Percentiles rank a stretch among this genome's conserved stretches.
phyloP scores from a whole-genome alignment of 805 yeast species.

The Zygotorulaspora sp. region DNA sequence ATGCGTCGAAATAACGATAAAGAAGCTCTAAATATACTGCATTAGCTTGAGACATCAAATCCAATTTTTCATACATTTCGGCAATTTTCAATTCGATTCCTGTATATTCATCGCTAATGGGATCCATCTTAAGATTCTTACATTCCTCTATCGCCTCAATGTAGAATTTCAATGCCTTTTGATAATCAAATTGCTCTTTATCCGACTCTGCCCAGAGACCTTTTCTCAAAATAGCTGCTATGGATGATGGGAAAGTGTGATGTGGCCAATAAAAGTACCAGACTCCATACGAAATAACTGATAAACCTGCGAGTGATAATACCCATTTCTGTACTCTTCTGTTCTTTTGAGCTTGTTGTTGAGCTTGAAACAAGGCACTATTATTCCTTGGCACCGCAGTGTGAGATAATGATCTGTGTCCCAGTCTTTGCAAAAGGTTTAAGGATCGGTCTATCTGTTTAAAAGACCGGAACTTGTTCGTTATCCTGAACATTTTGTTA shows the following conservation, averaged over 20 bases:
- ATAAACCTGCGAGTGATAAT: conserved; percentile 23
- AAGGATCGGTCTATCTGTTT: neutral
- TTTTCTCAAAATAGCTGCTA: conserved; percentile 65
- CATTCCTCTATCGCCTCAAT: conserved; percentile 69
- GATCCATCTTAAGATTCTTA: conserved; percentile 47
- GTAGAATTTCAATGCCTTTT: conserved; percentile 65
- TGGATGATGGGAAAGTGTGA: conserved; percentile 62
- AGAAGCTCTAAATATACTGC: conserved; percentile 64
- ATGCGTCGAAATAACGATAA: conserved; percentile 50
- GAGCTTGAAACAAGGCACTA: conserved; percentile 4
- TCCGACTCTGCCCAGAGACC: conserved; percentile 83
- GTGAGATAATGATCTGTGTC: conserved; percentile 7
- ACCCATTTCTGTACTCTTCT: conserved; percentile 14
- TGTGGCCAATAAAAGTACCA: conserved; percentile 57
- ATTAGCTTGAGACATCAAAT: conserved; percentile 58
- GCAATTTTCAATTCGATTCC: conserved; percentile 85
- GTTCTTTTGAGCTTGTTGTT: conserved; percentile 10
- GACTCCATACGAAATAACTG: conserved; percentile 24
- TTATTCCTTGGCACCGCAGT: conserved; percentile 6
- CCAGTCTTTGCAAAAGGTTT: neutral
- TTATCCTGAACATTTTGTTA: neutral
- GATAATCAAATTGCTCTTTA: conserved; percentile 50
- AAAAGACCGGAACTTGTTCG: neutral
- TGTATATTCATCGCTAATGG: conserved; percentile 73
- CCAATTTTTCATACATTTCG: conserved; percentile 76